Conservation (phyloP, 805 yeast species). For the Ogataea glucozyma region DNA sequence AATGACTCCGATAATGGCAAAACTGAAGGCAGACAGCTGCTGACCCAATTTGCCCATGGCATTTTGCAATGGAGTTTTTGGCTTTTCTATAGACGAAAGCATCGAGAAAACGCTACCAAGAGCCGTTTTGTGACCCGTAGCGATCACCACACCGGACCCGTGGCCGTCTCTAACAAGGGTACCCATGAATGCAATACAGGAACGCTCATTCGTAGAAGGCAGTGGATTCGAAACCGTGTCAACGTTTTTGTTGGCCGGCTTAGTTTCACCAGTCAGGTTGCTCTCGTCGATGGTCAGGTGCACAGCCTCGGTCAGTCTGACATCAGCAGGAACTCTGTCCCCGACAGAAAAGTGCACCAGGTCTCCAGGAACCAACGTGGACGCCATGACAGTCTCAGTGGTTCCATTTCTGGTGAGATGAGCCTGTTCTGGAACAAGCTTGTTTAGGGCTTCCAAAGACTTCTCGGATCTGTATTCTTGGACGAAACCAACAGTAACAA, state of each 20-base stretch:
- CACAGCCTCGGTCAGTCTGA: conserved; percentile 75
- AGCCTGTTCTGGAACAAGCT: conserved; percentile 95
- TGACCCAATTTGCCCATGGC: conserved; percentile 96
- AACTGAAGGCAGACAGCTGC: conserved; percentile 81
- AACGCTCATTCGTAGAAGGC: conserved; percentile 54
- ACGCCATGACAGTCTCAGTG: conserved; percentile 80
- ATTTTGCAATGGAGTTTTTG: conserved; percentile 93
- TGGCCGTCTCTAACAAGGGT: conserved; percentile 95
- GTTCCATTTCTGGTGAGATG: conserved; percentile 82
- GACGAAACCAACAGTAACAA: conserved; percentile 94
- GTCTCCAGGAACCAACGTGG: conserved; percentile 93
- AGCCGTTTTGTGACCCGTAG: conserved; percentile 86
- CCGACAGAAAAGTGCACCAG: conserved; percentile 87
- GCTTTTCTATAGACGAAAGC: conserved; percentile 95
- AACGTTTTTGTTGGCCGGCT: conserved; percentile 71
- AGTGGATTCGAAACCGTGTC: conserved; percentile 40
- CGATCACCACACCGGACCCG: conserved; percentile 90
- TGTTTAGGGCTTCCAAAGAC: conserved; percentile 88
- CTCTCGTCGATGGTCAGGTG: conserved; percentile 89
- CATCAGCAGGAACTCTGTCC: conserved; percentile 95
- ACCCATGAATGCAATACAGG: conserved; percentile 92
- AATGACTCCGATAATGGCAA: conserved; percentile 86
- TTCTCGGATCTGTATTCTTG: conserved; percentile 97
- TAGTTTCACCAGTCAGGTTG: conserved; percentile 92
- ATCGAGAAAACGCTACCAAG: conserved; percentile 93